Base-by-base conservation (phyloP, 352 stramenopile genomes). In the Phytophthora fragariae region DNA sequence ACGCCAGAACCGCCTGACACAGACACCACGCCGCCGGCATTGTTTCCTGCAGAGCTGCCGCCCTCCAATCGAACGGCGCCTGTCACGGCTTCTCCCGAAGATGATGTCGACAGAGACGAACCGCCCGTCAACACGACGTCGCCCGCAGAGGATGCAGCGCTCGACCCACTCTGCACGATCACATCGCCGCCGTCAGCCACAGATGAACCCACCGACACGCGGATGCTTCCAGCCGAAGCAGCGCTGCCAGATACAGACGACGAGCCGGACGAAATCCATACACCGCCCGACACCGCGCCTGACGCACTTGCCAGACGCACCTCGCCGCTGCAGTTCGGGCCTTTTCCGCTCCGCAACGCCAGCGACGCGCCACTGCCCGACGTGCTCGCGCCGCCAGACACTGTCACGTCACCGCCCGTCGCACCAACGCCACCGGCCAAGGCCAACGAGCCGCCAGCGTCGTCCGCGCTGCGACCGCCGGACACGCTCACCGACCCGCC, bases 341-440 rank as follows among this genome's bases (percentile, higher is more conserved):
- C 54, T 76, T 75, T 50, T 68, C 69, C 69, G 39, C 69, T 76
- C 24, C 27, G 39, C 69, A 76, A 57, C 37, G 15, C n/a, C 47
- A 75, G 19, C 53, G 57, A 71, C 6, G 62, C 61, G 19, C 68
- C 68, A 52, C 5, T 56, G 59, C 27, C 59, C 14, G 58, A 47
- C 59, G 59, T 17, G 57, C 69, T 76, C 35, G 27, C 57, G 33
- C 63, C 69, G n/a, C 50, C 62, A 55, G 69, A 68, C 62, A 76
- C 62, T 17, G 24, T 49, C 56, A 72, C 62, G 33, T 53, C 31
- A 29, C 69, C 69, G 52, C 62, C 62, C 35, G 57, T 72, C 49
- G 53, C 50, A 21, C 69, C 69, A 59, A 47, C 57, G 58, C 69
- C 69, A 57, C 69, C 69, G 55, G 27, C 33, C 57, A 76, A 56